Conservation (phyloP, 768 basidiomycete genomes). For the Trametopsis cervina region DNA sequence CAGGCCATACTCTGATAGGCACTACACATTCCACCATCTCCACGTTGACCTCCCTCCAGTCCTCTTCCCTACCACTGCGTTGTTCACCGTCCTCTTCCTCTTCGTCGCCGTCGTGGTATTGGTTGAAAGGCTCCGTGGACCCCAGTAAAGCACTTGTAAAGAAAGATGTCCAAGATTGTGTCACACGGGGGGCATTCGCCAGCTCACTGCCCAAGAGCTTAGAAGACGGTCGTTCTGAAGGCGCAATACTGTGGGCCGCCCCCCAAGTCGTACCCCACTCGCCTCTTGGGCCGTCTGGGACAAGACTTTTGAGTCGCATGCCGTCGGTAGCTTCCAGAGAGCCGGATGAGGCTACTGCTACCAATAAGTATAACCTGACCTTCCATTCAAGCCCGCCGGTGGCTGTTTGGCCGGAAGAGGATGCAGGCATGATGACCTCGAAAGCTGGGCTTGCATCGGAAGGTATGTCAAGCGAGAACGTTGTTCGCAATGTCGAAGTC, state of each 20-base stretch:
- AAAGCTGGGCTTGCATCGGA: constrained; percentile 88
- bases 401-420: constrained; percentile 15
- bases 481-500: constrained; percentile 63
- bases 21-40: constrained; percentile 96
- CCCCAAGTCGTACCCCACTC: constrained; percentile 71
- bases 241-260: constrained; percentile 50
- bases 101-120: constrained; percentile 53
- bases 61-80: constrained; percentile 38
- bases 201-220: constrained; percentile 18
- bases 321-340: constrained; percentile 42
- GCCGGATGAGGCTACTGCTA: constrained; percentile 53
- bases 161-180: constrained; percentile 36
- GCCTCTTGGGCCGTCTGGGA: constrained; percentile 51
- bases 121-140: constrained; percentile 31
- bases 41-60: constrained; percentile 59
- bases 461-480: constrained; percentile 89
- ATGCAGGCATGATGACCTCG: constrained; percentile 44
- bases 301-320: constrained; percentile 45
- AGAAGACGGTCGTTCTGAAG: constrained; percentile 39
- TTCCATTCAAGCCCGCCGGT: constrained; percentile 87
- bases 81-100: constrained; percentile 25
- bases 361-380: constrained; percentile 79
- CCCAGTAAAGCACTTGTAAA: constrained; percentile 34
- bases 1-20: constrained; percentile 81
- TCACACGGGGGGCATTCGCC: constrained; percentile 10